Conservation (phyloP, 768 basidiomycete species). For the Termitomyces sp. region DNA sequence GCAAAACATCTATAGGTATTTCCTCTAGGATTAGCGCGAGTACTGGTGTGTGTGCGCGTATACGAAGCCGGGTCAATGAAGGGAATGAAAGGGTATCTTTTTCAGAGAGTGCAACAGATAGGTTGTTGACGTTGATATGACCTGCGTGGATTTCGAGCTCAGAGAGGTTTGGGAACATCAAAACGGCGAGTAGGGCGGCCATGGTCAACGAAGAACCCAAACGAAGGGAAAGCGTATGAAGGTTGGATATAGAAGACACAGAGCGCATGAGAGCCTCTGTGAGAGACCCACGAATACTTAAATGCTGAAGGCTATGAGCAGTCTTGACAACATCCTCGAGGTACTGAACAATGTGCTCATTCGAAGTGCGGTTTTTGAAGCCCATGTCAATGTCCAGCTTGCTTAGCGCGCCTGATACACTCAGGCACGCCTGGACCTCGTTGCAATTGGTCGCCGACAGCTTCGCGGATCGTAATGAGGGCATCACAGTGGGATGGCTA, state of each 20-base stretch:
- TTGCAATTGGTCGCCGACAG: constrained; percentile 22
- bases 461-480: constrained; percentile 22
- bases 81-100: constrained; percentile 22
- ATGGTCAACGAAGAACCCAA: constrained; percentile 30
- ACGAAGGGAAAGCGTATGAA: constrained; percentile 33
- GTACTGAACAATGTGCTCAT: constrained; percentile 19
- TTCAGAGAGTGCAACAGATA: constrained; percentile 13
- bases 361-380: constrained; percentile 23
- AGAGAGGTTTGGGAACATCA: constrained; percentile 28
- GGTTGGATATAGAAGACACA: constrained; percentile 25
- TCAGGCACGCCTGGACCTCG: constrained; percentile 22
- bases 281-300: constrained; percentile 34
- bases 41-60: constrained; percentile 31
- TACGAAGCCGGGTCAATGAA: constrained; percentile 30
- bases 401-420: constrained; percentile 27
- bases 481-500: constrained; percentile 4
- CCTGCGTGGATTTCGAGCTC: constrained; percentile 41
- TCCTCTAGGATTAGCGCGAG: constrained; percentile 28
- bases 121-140: constrained; percentile 24
- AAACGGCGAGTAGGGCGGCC: constrained; percentile 30
- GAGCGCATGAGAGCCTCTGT: constrained; percentile 22
- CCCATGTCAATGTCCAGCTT: constrained; percentile 35
- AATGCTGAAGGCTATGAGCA: constrained; percentile 23
- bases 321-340: constrained; percentile 22
- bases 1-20: constrained; percentile 26